Evolutionary conservation across 164 flowering plant genomes (phyloP), one percentile per base, ranked within the genome.

Genomic region (Macadamia tetraphylla): DNA sequence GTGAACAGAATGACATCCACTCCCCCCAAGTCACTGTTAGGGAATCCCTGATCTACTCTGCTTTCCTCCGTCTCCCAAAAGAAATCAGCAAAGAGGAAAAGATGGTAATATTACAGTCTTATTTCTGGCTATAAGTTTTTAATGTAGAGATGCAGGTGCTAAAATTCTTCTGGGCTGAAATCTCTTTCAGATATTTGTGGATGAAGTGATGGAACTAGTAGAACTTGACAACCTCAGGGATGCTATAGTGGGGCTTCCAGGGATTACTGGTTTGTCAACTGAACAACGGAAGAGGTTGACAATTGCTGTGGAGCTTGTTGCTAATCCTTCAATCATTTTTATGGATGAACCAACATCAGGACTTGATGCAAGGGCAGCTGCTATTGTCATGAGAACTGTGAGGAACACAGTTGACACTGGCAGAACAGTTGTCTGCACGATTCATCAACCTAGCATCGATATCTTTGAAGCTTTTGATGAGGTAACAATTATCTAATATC

Each of bases 311-410:
- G 99, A 95, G 73, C 92, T 95, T 48, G 99, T 95, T 70, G 98
- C 99, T 6, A 95, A 95, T 73, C 99, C 99, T 32, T 95, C 98
- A n/a, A 95, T 95, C 80, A 91, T 95, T 57, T 95, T 95, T 84
- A 95, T 95, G 99, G 99, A 95, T 70, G 99, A 95, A 70, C 99
- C 99, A n/a, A 95, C 99, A 44, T 95, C 99, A 0, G 99, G 99
- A 13, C 92, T 95, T 62, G 99, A 95, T 79, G 99, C 99, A 42
- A 84, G 99, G 71, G 98, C 99, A 9, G 99, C 99, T 58, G 99
- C 99, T 49, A 95, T 95, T 74, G 99, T 95, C 35, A 95, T 95
- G 99, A 89, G 98, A 72, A 81, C 98, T 29, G 99, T 92, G 53
- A 86, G 99, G 65, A 95, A 91, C 88, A 95, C 99, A 0, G 99